Conservation (phyloP, 2,329 filamentous ascomycete species). For the Pestalotiopsis sp. region DNA sequence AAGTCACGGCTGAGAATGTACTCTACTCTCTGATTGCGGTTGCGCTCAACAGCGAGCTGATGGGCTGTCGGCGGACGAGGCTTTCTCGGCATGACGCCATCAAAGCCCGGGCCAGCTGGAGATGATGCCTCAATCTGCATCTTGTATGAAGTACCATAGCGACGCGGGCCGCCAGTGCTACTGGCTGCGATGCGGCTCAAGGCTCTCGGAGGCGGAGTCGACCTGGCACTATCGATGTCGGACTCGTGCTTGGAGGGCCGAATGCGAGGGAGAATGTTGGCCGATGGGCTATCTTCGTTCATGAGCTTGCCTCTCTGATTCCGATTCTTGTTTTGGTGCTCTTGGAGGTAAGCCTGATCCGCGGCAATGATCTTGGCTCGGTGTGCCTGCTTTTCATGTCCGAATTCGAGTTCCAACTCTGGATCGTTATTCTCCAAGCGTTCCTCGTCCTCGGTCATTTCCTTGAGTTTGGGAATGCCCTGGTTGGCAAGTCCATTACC, state of each 20-base stretch:
- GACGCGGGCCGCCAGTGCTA: constrained; percentile 41
- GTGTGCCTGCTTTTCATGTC: constrained; percentile 66
- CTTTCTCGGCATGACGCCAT: constrained; percentile 62
- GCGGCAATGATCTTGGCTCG: constrained; percentile 75
- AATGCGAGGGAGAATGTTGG: constrained; percentile 64
- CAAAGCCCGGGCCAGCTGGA: constrained; percentile 54
- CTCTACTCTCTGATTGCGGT: constrained; percentile 78
- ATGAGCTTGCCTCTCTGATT: constrained; percentile 31
- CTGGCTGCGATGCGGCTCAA: constrained; percentile 37
- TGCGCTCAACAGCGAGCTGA: constrained; percentile 79
- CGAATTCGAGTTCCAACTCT: constrained; percentile 43
- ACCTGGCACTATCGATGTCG: constrained; percentile 55
- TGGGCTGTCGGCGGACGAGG: constrained; percentile 79
- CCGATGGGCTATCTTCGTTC: constrained; percentile 56
- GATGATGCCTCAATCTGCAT: constrained; percentile 65
- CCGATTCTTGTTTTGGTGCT: constrained; percentile 51
- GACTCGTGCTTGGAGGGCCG: constrained; percentile 65
- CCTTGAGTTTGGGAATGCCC: constrained; percentile 68
- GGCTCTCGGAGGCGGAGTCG: constrained; percentile 52
- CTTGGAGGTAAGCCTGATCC: constrained; percentile 70
- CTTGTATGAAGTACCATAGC: constrained; percentile 58
- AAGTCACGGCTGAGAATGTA: constrained; percentile 79
- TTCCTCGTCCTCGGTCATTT: constrained; percentile 68
- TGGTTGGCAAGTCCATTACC: constrained; percentile 67
- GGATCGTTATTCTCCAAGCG: constrained; percentile 76